Evolutionary conservation across 768 basidiomycete genomes (phyloP).

Genomic region (Suillus subluteus): DNA sequence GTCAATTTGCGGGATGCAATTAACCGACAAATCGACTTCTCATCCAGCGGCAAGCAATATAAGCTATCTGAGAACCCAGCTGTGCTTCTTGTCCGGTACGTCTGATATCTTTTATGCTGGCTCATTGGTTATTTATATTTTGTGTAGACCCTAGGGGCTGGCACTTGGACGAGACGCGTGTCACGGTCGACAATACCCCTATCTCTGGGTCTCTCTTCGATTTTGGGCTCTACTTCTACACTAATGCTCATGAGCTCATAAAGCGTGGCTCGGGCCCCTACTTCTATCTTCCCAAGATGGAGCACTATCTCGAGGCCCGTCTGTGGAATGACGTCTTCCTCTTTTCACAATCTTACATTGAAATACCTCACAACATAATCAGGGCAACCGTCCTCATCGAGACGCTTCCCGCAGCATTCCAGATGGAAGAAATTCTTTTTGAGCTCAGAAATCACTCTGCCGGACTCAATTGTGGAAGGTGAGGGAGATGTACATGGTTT

Average conservation of each 20-base stretch:
- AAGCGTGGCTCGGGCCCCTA: constrained; percentile 89
- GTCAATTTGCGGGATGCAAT: constrained; percentile 93
- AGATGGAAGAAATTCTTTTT: constrained; percentile 99
- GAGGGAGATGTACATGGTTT: constrained; percentile 21
- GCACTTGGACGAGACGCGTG: constrained; percentile 95
- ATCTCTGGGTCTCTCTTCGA: constrained; percentile 95
- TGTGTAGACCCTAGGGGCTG: constrained; percentile 88
- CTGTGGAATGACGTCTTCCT: constrained; percentile 98
- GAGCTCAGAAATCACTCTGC: constrained; percentile 95
- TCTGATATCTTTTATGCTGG: constrained; percentile 20
- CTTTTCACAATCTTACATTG: constrained; percentile 89
- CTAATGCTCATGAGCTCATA: constrained; percentile 94
- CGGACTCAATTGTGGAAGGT: constrained; percentile 96
- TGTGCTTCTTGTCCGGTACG: constrained; percentile 86
- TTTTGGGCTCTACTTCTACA: constrained; percentile 96
- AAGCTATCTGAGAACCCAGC: constrained; percentile 88
- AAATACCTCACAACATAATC: constrained; percentile 85
- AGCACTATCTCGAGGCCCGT: constrained; percentile 95
- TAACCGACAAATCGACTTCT: constrained; percentile 87
- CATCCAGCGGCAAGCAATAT: constrained; percentile 85
- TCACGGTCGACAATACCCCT: constrained; percentile 87
- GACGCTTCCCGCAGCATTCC: constrained; percentile 97
- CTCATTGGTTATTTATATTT: constrained; percentile 5
- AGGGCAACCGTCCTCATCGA: constrained; percentile 95
- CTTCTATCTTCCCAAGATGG: constrained; percentile 99